phyloP scores from a whole-genome alignment of 1,284 basidiomycete genomes.

The Coniferiporia sulphurascens region DNA sequence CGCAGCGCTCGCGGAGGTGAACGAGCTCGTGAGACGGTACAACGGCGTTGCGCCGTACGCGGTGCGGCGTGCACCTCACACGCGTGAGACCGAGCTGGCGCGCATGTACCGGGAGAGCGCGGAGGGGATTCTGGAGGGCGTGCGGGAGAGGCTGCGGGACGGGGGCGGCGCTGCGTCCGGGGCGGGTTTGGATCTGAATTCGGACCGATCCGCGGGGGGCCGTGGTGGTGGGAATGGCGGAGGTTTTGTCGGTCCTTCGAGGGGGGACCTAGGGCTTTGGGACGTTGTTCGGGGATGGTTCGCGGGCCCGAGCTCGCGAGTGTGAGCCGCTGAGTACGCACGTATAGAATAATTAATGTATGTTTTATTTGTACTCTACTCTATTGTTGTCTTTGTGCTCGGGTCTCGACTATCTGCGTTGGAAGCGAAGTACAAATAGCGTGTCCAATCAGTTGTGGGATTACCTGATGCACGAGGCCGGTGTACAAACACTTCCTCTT shows the following conservation, averaged over 20 bases:
- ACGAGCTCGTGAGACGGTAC: slow-evolving; percentile 71
- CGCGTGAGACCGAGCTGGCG: slow-evolving; percentile 53
- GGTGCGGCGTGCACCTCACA: slow-evolving; percentile 59
- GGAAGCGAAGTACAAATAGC: neutral
- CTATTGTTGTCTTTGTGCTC: too few relatives aligned
- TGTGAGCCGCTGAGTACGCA: neutral
- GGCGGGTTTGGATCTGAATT: neutral
- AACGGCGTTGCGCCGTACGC: slow-evolving; percentile 76
- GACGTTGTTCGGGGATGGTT: slow-evolving; percentile 28
- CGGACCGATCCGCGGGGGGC: neutral
- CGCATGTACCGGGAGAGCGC: slow-evolving; percentile 48
- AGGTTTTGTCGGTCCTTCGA: slow-evolving; percentile 3
- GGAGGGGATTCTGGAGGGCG: slow-evolving; percentile 46
- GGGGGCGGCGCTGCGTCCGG: slow-evolving; percentile 6
- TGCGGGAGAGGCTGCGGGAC: slow-evolving; percentile 30
- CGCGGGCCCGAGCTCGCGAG: slow-evolving; percentile 8
- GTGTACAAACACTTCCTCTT: neutral
- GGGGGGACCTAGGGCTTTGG: slow-evolving; percentile 13
- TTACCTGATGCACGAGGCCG: neutral
- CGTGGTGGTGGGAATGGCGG: slow-evolving; percentile 5
- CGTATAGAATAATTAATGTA: neutral
- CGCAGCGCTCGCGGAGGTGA: slow-evolving; percentile 64
- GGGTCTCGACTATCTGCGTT: neutral
- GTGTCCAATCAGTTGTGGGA: neutral
- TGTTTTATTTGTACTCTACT: neutral